Percentiles rank a stretch among this genome's conserved stretches.
Conservation (phyloP, 352 stramenopile genomes). For the Phytophthora hybrid region DNA sequence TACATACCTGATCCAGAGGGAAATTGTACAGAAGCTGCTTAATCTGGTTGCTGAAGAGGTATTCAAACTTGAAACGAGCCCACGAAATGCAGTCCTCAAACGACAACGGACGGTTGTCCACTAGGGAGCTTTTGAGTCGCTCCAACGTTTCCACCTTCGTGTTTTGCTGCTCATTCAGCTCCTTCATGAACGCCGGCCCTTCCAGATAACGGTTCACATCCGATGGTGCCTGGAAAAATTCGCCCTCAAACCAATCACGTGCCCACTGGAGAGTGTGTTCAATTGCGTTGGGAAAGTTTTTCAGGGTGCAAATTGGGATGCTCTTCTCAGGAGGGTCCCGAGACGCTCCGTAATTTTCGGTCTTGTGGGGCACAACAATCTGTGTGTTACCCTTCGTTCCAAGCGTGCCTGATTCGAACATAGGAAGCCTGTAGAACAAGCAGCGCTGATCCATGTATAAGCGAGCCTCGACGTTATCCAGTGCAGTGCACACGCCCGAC, state of each 20-base stretch:
- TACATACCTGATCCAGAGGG: conserved; percentile 92
- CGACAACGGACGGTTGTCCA: conserved; percentile 89
- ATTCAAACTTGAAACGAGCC: conserved; percentile 98
- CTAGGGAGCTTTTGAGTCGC: conserved; percentile 93
- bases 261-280: conserved; percentile 99
- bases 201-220: conserved; percentile 96
- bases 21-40: conserved; percentile 99
- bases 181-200: conserved; percentile 88
- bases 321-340: conserved; percentile 99
- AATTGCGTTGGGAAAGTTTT: conserved; percentile 99
- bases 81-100: conserved; percentile 99
- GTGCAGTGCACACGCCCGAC: conserved; percentile 96
- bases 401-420: conserved; percentile 99
- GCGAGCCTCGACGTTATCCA: conserved; percentile 99
- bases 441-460: conserved; percentile 98
- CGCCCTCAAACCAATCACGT: conserved; percentile 99
- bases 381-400: conserved; percentile 99
- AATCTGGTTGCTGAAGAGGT: conserved; percentile 98
- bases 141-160: conserved; percentile 97
- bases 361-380: conserved; percentile 90
- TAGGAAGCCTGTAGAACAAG: conserved; percentile 96
- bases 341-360: conserved; percentile 98
- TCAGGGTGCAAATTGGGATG: conserved; percentile 99
- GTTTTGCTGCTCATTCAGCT: conserved; percentile 97
- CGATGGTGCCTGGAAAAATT: conserved; percentile 97